phyloP scores from a whole-genome alignment of 2,329 filamentous ascomycete genomes.

The Trichoderma koningii region DNA sequence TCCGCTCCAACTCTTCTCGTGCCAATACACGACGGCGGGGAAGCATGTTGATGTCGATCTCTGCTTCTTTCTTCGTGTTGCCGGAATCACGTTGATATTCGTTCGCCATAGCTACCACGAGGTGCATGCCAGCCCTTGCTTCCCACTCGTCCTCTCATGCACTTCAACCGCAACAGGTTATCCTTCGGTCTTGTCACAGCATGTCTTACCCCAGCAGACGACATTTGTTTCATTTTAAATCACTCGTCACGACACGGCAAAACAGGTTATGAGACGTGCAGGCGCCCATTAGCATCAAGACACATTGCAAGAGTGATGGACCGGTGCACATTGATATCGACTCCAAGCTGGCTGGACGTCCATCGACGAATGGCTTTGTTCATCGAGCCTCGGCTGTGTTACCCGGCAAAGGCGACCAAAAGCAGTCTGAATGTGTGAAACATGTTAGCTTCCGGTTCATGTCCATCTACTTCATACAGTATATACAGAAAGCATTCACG shows the following conservation, averaged over 20 bases:
- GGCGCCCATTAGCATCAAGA: not conserved
- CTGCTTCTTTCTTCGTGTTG: slow-evolving; percentile 13
- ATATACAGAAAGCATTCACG: not conserved
- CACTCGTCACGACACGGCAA: not conserved
- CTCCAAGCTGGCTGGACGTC: not conserved
- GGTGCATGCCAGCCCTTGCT: slow-evolving; percentile 4
- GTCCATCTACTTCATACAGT: not conserved
- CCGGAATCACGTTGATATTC: not conserved
- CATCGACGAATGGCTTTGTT: not conserved
- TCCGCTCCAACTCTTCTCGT: slow-evolving; percentile 11
- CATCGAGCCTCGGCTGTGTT: not conserved
- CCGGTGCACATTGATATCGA: slow-evolving; percentile 2
- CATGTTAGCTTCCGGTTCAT: not conserved
- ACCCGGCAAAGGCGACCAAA: not conserved
- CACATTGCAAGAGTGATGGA: not conserved
- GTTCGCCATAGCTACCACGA: not conserved
- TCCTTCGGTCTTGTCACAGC: not conserved
- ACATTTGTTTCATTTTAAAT: not conserved
- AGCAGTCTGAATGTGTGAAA: not conserved
- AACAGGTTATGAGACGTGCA: slow-evolving; percentile 12
- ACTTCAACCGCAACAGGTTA: slow-evolving; percentile 1
- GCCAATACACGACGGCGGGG: slow-evolving; percentile 22
- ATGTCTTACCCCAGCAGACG: not conserved
- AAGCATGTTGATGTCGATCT: slow-evolving; percentile 20
- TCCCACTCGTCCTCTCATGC: not conserved